These are phyloP conservation scores for Ceraceosorus guamensis DNA, from an alignment of 1,284 basidiomycete species.

Conservation along the genomic window DNA sequence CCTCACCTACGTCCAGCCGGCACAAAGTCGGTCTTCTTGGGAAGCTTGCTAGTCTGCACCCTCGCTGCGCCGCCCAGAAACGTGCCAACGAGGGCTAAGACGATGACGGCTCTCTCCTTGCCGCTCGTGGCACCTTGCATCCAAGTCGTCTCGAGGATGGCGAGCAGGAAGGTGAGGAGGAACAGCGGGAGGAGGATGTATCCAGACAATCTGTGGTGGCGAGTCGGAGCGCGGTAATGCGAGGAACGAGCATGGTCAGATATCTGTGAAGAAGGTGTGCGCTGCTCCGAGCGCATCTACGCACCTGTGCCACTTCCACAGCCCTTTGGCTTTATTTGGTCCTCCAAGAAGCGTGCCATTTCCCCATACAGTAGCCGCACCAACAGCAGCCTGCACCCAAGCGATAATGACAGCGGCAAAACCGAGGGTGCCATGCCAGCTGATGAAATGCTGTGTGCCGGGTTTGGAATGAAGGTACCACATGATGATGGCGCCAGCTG, in stretches of 20 bases:
- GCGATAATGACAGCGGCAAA: slow-evolving; percentile 15
- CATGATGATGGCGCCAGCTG: slow-evolving; percentile 33
- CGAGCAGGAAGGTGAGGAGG: slow-evolving; percentile 16
- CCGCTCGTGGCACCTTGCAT: slow-evolving; percentile 7
- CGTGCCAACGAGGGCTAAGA: slow-evolving; percentile 4
- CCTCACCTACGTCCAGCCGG: too few species aligned
- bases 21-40: neutral
- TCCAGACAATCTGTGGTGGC: slow-evolving; percentile 14
- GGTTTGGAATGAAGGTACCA: slow-evolving; percentile 34
- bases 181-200: slow-evolving; percentile 28
- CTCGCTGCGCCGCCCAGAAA: slow-evolving; percentile 5
- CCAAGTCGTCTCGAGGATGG: slow-evolving; percentile 29
- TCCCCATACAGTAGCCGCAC: slow-evolving; percentile 30
- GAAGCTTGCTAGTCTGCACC: slow-evolving; percentile 20
- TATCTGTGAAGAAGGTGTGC: slow-evolving; percentile 1
- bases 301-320: slow-evolving; percentile 33
- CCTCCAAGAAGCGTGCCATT: slow-evolving; percentile 27
- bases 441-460: slow-evolving; percentile 21
- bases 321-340: slow-evolving; percentile 14
- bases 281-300: neutral
- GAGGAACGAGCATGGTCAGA: neutral
- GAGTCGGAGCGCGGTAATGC: neutral
- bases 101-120: slow-evolving; percentile 7
- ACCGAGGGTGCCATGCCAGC: slow-evolving; percentile 33
- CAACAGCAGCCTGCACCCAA: slow-evolving; percentile 31